Base-by-base conservation (phyloP, 441 rosid species). In the Syzygium syzygioides region DNA sequence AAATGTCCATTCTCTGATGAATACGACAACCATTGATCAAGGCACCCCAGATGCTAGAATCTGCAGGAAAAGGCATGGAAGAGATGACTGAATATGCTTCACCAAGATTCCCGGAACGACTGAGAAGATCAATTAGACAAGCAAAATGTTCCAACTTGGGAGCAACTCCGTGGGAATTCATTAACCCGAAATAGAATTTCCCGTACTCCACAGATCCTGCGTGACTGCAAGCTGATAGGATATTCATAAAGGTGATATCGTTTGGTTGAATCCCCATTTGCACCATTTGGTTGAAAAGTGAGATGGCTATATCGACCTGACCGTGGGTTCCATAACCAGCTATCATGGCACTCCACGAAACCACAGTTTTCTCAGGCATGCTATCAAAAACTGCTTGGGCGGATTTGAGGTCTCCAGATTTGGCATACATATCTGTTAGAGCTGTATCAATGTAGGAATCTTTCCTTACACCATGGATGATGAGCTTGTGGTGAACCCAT, bases 321-420 rank as follows among this genome's bases (percentile, higher is more conserved):
- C 98, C 98, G n/a, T 97, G 98, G 89, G 94, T 93, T 88, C 99
- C 99, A 84, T 94, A 95, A 64, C 95, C 96, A 18, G 91, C 94
- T 85, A 96, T 96, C 98, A 96, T 96, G 62, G 92, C 93, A 89
- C 98, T 96, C 99, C 99, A 96, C 3, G 98, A 94, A 89, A 96
- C 99, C 60, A 96, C 94, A 87, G 92, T 96, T 91, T 89, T 95
- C 86, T 84, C 93, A 5, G 92, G 56, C 93, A 96, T 95, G 85
- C 90, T 87, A 88, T 91, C 88, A 59, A 97, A 97, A 86, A 94
- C 89, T 4, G 90, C 71, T 89, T 90, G 92, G 71, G 99, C 98
- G 15, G 95, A 85, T 57, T 83, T 88, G 90, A 95, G 98, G 91
- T 96, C 97, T 92, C 98, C 99, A 80, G 98, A 95, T 90, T 97